Conservation (phyloP, 805 yeast species). For the Hanseniaspora jakobsenii region DNA sequence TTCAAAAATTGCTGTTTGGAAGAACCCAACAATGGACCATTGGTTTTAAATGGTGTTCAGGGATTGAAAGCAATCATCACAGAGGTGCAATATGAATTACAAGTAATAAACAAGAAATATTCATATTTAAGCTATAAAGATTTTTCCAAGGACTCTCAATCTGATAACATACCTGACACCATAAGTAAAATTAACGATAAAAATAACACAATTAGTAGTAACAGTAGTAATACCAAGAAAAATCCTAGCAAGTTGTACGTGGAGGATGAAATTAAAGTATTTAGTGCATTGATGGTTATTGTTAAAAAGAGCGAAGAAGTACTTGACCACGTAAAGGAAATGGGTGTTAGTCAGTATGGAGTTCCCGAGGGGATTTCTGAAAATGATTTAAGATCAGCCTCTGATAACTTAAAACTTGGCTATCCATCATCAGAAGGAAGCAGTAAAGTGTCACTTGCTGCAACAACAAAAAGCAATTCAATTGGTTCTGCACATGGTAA, state of each 20-base stretch:
- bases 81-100: slow-evolving; percentile 44
- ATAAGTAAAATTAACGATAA: no score
- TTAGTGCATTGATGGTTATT: slow-evolving; percentile 12
- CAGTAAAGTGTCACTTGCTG: neutral
- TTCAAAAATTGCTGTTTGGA: slow-evolving; percentile 50
- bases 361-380: no score
- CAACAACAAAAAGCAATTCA: no score
- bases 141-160: neutral
- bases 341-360: neutral
- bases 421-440: no score
- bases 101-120: slow-evolving; percentile 36
- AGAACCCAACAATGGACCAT: slow-evolving; percentile 37
- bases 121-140: slow-evolving; percentile 21
- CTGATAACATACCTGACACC: slow-evolving; percentile 19
- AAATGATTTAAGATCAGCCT: no score
- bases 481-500: no score
- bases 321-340: slow-evolving; percentile 1
- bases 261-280: slow-evolving; percentile 16
- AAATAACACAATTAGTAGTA: no score
- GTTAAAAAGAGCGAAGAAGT: slow-evolving; percentile 15
- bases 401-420: no score
- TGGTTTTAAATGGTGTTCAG: slow-evolving; percentile 27
- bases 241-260: no score
- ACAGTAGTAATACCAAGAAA: no score
- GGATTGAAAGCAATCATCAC: slow-evolving; percentile 71